These are phyloP conservation scores for Pezicula rhizophila DNA, from an alignment of 2,329 filamentous ascomycete species.

Conservation along the genomic window DNA sequence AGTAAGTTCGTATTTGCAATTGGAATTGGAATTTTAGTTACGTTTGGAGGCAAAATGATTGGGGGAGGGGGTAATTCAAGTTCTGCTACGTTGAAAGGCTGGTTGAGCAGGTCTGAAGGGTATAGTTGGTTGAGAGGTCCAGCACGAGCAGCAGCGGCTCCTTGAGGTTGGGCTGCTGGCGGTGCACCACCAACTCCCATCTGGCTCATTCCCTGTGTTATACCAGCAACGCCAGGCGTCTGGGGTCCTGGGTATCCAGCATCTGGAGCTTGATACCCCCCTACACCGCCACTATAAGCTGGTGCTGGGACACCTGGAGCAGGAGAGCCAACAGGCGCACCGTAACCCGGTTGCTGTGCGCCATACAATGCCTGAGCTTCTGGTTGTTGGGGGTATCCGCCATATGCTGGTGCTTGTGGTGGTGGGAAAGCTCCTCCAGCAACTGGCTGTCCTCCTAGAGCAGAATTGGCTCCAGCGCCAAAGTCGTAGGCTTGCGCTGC, in stretches of 20 bases:
- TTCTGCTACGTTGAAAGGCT: slow-evolving; percentile 91
- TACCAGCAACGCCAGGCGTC: slow-evolving; percentile 52
- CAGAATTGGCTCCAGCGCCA: slow-evolving; percentile 77
- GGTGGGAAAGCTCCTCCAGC: slow-evolving; percentile 39
- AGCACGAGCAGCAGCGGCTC: slow-evolving; percentile 42
- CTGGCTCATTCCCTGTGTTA: slow-evolving; percentile 78
- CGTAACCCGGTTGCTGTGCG: slow-evolving; percentile 27
- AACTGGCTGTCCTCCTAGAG: slow-evolving; percentile 59
- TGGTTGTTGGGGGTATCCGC: slow-evolving; percentile 25
- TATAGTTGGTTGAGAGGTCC: slow-evolving; percentile 77
- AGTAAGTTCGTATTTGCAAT: slow-evolving; percentile 25
- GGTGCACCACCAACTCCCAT: slow-evolving; percentile 58
- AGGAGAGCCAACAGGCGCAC: slow-evolving; percentile 27
- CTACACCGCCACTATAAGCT: slow-evolving; percentile 37
- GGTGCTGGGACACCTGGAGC: slow-evolving; percentile 28
- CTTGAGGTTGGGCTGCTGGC: slow-evolving; percentile 39
- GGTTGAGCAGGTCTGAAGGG: slow-evolving; percentile 82
- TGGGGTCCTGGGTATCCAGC: slow-evolving; percentile 57
- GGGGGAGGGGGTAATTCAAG: slow-evolving; percentile 86
- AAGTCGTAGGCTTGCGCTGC: slow-evolving; percentile 94
- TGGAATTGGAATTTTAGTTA: slow-evolving; percentile 40
- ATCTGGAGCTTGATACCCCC: slow-evolving; percentile 62
- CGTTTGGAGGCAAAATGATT: slow-evolving; percentile 85
- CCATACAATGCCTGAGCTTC: slow-evolving; percentile 24
- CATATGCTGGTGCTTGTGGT: slow-evolving; percentile 31